A percentile compares a stretch with the other conserved stretches of the same genome.
phyloP scores from a whole-genome alignment of 495 filamentous ascomycete species.

The Aspergillus nidulans region DNA sequence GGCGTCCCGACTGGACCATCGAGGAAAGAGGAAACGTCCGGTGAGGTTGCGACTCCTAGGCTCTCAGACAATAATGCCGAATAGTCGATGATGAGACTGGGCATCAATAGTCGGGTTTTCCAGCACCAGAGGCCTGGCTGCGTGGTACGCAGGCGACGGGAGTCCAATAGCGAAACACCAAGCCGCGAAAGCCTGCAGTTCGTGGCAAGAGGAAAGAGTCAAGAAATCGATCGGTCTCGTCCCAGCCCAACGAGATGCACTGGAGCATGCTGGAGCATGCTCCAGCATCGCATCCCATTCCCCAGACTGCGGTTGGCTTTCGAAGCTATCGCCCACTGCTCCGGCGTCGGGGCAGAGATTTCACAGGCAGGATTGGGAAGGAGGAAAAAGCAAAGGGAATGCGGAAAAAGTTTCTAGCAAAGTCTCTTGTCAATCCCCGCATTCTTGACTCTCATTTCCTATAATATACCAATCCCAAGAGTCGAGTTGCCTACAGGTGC shows the following conservation, averaged over 20 bases:
- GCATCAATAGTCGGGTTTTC: neutral
- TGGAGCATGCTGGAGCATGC: neutral
- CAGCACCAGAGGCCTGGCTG: too few species aligned
- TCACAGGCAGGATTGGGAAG: neutral
- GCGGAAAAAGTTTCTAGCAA: neutral
- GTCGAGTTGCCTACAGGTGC: neutral
- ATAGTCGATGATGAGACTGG: neutral
- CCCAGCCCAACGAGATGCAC: too few species aligned
- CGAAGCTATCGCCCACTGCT: constrained; percentile 4
- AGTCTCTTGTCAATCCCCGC: constrained; percentile 19
- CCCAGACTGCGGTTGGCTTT: neutral
- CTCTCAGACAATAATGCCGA: neutral
- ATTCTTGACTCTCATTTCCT: neutral
- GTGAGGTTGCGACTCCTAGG: too few species aligned
- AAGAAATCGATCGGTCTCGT: neutral
- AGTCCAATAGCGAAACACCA: neutral
- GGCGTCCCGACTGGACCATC: neutral
- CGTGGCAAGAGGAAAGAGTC: constrained; percentile 7
- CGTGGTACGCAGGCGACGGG: too few species aligned
- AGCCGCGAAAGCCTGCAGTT: constrained; percentile 5
- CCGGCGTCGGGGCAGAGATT: constrained; percentile 8
- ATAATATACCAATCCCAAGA: neutral
- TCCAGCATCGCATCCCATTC: too few species aligned
- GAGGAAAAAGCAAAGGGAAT: constrained; percentile 4
- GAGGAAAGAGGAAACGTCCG: too few species aligned